Percentiles rank a stretch among this genome's conserved stretches.
phyloP scores from a whole-genome alignment of 1,284 basidiomycete species.

The Gomphus sp. region DNA sequence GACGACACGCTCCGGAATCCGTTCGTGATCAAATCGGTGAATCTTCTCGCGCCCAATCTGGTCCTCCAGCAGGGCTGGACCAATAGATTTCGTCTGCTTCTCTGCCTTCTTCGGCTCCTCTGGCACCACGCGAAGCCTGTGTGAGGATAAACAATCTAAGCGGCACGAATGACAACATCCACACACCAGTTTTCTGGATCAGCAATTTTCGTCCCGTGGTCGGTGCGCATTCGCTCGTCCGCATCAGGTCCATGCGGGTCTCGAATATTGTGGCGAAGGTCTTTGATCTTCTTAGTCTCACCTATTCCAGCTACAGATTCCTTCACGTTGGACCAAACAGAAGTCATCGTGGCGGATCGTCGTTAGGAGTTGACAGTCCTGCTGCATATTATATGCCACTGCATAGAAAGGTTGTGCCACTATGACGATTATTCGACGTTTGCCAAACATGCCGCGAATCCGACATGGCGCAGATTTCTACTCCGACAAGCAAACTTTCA shows the following conservation, averaged over 20 bases:
- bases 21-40: conserved; percentile 73
- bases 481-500: too few relatives aligned
- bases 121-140: conserved; percentile 43
- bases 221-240: conserved; percentile 42
- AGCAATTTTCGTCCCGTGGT: conserved; percentile 48
- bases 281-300: conserved; percentile 18
- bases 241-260: conserved; percentile 22
- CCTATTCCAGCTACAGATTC: conserved; percentile 5
- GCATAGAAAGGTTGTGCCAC: background rate
- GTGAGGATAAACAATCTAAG: background rate
- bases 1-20: conserved; percentile 71
- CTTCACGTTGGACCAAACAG: background rate
- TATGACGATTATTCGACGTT: background rate
- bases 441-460: background rate
- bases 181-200: conserved; percentile 60
- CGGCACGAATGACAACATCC: background rate
- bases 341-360: background rate
- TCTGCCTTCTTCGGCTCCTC: conserved; percentile 9
- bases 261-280: conserved; percentile 36
- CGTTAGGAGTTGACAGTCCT: background rate
- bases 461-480: too few relatives aligned
- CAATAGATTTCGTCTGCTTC: conserved; percentile 18
- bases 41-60: conserved; percentile 65
- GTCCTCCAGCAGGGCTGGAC: conserved; percentile 57
- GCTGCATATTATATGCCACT: background rate